Percentiles rank a stretch among this genome's conserved stretches.
phyloP scores from a whole-genome alignment of 257 asterid genomes.

The Vinca minor region DNA sequence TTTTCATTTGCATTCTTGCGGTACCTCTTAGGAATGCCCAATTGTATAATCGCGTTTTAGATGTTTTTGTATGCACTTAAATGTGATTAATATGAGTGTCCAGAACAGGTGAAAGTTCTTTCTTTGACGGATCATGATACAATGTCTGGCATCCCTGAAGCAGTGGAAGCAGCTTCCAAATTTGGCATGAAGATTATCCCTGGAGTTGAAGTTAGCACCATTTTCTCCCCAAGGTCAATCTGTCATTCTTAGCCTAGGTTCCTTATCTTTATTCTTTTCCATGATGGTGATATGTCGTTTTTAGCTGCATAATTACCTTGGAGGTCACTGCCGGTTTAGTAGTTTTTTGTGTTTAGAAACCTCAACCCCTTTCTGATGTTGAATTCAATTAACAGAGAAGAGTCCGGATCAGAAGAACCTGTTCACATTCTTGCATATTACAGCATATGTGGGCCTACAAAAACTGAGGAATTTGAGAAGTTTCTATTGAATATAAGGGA shows the following conservation, averaged over 20 bases:
- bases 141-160: conserved; percentile 84
- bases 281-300: conserved; percentile 5
- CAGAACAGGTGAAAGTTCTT: conserved; percentile 91
- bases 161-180: conserved; percentile 82
- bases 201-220: conserved; percentile 90
- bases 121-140: conserved; percentile 97
- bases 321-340: no score
- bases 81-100: conserved; percentile 17
- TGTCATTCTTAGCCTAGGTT: neutral
- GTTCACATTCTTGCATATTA: conserved; percentile 98
- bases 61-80: conserved; percentile 9
- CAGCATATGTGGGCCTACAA: conserved; percentile 83
- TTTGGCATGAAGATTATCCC: conserved; percentile 89
- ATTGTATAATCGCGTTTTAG: conserved; percentile 5
- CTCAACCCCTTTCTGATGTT: no score
- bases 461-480: conserved; percentile 49
- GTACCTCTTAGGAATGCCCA: no score
- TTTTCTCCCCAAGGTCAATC: conserved; percentile 77
- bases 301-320: no score
- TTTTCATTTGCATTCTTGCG: no score
- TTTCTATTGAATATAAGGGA: conserved; percentile 57
- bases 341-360: neutral
- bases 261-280: neutral
- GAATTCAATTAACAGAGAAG: conserved; percentile 40
- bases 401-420: conserved; percentile 63